Percentiles rank a stretch among this genome's conserved stretches.
Conservation (phyloP, 352 stramenopile genomes). For the Globisporangium alternatum region DNA sequence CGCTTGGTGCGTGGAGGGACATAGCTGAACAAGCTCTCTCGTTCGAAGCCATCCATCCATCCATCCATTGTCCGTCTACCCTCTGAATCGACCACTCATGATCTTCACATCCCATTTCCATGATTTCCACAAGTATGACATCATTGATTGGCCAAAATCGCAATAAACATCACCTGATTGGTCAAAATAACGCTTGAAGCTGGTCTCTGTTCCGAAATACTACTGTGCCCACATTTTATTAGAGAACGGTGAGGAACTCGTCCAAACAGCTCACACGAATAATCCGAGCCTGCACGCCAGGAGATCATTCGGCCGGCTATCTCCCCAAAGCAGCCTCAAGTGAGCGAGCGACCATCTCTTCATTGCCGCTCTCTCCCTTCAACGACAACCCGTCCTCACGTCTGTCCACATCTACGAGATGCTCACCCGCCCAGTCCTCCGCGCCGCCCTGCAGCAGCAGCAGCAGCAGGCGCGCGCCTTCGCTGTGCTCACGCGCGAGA, state of each 20-base stretch:
- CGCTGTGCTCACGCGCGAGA: constrained; percentile 70
- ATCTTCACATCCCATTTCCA: constrained; percentile 6
- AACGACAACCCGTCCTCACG: background rate
- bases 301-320: constrained; percentile 6
- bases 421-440: constrained; percentile 12
- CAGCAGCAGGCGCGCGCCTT: constrained; percentile 34
- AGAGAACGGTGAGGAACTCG: background rate
- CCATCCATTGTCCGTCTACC: background rate
- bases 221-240: background rate
- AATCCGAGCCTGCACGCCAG: background rate
- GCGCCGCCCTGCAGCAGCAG: constrained; percentile 3
- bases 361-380: constrained; percentile 9
- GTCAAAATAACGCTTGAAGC: constrained; percentile 4
- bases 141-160: constrained; percentile 9
- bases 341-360: background rate
- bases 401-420: background rate
- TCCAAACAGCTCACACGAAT: constrained; percentile 11
- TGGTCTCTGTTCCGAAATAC: background rate
- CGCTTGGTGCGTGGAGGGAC: too few species aligned
- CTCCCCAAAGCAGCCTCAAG: background rate
- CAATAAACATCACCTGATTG: background rate
- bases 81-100: background rate
- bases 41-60: background rate
- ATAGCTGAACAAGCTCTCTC: too few species aligned
- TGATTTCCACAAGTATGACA: background rate